Evolutionary conservation across 1,139 yeast genomes (phyloP).

Genomic region (Yamadazyma songkhlaensis): DNA sequence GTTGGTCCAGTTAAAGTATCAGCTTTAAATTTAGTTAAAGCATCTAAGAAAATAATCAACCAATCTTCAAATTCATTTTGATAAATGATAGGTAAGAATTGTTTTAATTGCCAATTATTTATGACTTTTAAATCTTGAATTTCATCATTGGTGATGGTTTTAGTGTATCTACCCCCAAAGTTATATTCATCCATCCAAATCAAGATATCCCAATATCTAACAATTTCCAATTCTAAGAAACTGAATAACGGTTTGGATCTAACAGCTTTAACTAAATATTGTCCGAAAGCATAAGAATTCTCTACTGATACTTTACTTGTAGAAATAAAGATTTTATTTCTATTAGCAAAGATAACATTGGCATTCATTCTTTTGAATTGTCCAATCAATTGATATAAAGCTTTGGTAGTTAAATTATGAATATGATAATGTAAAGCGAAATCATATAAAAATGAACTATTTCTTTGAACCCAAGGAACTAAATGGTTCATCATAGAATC

Average conservation of each 20-base stretch:
- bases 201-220: slow-evolving; percentile 84
- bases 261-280: slow-evolving; percentile 75
- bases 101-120: slow-evolving; percentile 79
- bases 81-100: slow-evolving; percentile 70
- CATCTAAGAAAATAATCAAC: slow-evolving; percentile 73
- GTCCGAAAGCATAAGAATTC: slow-evolving; percentile 91
- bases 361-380: slow-evolving; percentile 82
- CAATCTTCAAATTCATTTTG: slow-evolving; percentile 87
- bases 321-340: slow-evolving; percentile 69
- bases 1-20: slow-evolving; percentile 34
- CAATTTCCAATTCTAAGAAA: slow-evolving; percentile 71
- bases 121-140: slow-evolving; percentile 56
- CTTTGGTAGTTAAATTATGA: slow-evolving; percentile 81
- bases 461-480: slow-evolving; percentile 83
- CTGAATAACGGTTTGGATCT: slow-evolving; percentile 80
- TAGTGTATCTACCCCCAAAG: slow-evolving; percentile 79
- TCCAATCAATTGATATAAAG: slow-evolving; percentile 74
- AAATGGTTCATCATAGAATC: slow-evolving; percentile 83
- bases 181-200: slow-evolving; percentile 95
- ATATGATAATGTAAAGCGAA: slow-evolving; percentile 81
- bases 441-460: slow-evolving; percentile 72
- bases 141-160: slow-evolving; percentile 53
- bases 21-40: slow-evolving; percentile 58
- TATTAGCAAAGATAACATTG: slow-evolving; percentile 73
- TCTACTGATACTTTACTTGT: slow-evolving; percentile 76